phyloP scores from a whole-genome alignment of 2,329 filamentous ascomycete genomes.

The Aspergillus fumigatiaffinis region DNA sequence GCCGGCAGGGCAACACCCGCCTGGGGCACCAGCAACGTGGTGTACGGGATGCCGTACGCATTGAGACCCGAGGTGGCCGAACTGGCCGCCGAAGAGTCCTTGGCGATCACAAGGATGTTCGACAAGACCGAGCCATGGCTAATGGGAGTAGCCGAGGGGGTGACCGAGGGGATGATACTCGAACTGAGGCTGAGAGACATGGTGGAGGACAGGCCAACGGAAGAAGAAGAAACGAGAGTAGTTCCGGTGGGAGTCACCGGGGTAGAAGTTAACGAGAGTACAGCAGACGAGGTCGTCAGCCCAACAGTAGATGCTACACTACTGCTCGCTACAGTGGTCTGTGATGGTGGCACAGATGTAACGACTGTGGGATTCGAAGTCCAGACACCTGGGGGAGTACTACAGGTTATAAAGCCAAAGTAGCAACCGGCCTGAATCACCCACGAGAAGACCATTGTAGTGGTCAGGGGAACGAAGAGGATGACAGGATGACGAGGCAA shows the following conservation, averaged over 20 bases:
- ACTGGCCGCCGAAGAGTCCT: constrained; percentile 47
- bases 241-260: constrained; percentile 1
- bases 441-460: constrained; percentile 21
- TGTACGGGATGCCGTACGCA: constrained; percentile 59
- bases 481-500: not conserved
- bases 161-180: constrained; percentile 10
- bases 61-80: constrained; percentile 53
- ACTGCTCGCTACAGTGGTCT: constrained; percentile 7
- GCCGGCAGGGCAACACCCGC: constrained; percentile 49
- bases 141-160: constrained; percentile 17
- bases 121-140: constrained; percentile 22
- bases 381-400: constrained; percentile 27
- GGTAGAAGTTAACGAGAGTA: constrained; percentile 4
- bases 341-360: constrained; percentile 13
- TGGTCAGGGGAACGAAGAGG: not conserved
- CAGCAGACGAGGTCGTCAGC: constrained; percentile 8
- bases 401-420: constrained; percentile 31
- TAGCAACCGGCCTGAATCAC: constrained; percentile 23
- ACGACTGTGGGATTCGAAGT: constrained; percentile 23
- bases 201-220: constrained; percentile 9
- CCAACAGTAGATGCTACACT: constrained; percentile 3
- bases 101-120: constrained; percentile 55
- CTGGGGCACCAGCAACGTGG: constrained; percentile 53
- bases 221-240: constrained; percentile 3
- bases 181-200: constrained; percentile 22